Evolutionary conservation across 2,329 filamentous ascomycete species (phyloP).

Genomic region (Fusarium aywerte): DNA sequence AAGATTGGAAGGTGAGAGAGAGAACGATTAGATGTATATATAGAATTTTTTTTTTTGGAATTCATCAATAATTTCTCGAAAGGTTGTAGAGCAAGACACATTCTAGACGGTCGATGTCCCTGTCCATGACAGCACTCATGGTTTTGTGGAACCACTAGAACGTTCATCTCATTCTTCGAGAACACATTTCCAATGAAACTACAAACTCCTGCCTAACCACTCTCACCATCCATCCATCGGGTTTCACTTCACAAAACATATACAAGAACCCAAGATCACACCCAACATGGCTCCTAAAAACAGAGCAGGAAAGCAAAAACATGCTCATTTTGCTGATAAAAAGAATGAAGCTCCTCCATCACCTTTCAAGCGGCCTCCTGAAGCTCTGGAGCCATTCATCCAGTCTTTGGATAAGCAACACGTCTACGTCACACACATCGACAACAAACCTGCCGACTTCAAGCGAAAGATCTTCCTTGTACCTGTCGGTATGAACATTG

Average conservation of each 20-base stretch:
- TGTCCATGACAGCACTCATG: slow-evolving; percentile 1
- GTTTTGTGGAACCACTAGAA: slow-evolving; percentile 34
- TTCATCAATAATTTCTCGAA: neutral
- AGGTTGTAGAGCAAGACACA: neutral
- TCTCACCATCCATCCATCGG: slow-evolving; percentile 7
- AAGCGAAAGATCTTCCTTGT: slow-evolving; percentile 88
- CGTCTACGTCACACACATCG: slow-evolving; percentile 88
- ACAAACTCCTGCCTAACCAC: slow-evolving; percentile 14
- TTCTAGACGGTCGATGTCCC: neutral
- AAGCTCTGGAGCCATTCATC: slow-evolving; percentile 73
- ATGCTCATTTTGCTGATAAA: slow-evolving; percentile 38
- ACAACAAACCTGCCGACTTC: slow-evolving; percentile 73
- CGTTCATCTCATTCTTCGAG: slow-evolving; percentile 21
- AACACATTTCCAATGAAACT: slow-evolving; percentile 37
- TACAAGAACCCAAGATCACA: neutral
- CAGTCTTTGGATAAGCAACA: slow-evolving; percentile 72
- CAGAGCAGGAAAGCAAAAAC: slow-evolving; percentile 49
- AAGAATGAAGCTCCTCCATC: slow-evolving; percentile 58
- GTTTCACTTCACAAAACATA: slow-evolving; percentile 4
- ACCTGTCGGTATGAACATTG: slow-evolving; percentile 79
- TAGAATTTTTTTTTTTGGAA: neutral
- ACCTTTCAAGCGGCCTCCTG: slow-evolving; percentile 75
- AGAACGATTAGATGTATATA: neutral
- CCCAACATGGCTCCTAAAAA: slow-evolving; percentile 51
- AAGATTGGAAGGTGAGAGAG: neutral